Base-by-base conservation (phyloP, 2,329 filamentous ascomycete genomes). In the Ascochyta viciae-villosae region DNA sequence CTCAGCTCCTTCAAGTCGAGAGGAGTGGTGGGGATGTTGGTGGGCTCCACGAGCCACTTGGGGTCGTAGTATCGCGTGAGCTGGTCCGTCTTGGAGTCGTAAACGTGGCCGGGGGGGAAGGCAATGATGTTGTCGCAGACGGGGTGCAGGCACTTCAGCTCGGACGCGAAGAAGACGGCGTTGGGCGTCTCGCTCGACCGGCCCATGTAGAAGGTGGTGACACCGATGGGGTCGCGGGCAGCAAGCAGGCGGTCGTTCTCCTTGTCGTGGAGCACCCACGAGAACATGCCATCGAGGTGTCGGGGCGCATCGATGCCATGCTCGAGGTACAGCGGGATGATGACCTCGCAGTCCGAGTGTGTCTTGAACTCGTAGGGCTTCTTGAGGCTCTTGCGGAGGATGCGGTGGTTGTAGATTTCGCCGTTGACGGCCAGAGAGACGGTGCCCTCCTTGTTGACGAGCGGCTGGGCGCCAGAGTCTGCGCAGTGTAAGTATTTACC, bases 341-440 rank as follows among this genome's bases (percentile, higher is more conserved):
- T 96, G 75, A 99, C 94, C 80, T 99, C 95, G 80, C 95, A 99
- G 75, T 99, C 95, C 34, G 94, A 98, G 74, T 95, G 90, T 64
- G 95, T 99, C 88, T 97, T 97, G 88, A 98, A 99, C 78, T 93
- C 89, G 80, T 97, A 97, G 34, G 88, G 85, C 58, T 83, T 87
- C 80, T 91, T 91, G 70, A 97, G 82, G 69, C 83, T 83, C 81
- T 97, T 98, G 75, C 95, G 89, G 73, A 99, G 84, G 72, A 96
- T 86, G 75, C 94, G 90, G 82, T 99, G 95, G 87, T 99, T 99
- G 85, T 99, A 99, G 77, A 99, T 99, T 78, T 99, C 95, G 80
- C 95, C 95, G 79, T 99, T 99, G 86, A 98, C 95, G 64, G 95
- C 94, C 59, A 99, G 87, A 63, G 94, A 88, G 71, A 99, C 89